Conservation (phyloP, 257 asterid species). For the Schizonepeta tenuifolia region DNA sequence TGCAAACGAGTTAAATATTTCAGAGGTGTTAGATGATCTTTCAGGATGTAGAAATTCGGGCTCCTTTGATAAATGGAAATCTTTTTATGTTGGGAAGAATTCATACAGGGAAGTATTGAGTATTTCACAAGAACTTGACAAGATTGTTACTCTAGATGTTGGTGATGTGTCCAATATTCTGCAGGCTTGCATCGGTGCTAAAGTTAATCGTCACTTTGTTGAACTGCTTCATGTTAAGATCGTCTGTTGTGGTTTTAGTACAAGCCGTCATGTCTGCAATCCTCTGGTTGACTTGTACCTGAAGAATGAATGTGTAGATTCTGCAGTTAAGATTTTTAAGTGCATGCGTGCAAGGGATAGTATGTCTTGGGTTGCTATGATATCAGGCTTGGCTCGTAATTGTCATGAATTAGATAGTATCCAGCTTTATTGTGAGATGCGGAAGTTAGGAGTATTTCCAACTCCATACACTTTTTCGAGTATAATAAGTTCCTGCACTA, state of each 20-base stretch:
- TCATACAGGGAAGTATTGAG: slow-evolving; percentile 35
- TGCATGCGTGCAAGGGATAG: slow-evolving; percentile 60
- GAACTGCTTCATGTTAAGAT: slow-evolving; percentile 73
- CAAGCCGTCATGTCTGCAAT: slow-evolving; percentile 54
- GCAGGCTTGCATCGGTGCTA: slow-evolving; percentile 49
- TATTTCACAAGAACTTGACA: slow-evolving; percentile 42
- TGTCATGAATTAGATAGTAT: slow-evolving; percentile 52
- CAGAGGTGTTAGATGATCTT: slow-evolving; percentile 38
- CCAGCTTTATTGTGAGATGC: slow-evolving; percentile 68
- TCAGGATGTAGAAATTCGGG: slow-evolving; percentile 38
- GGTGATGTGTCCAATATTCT: slow-evolving; percentile 50
- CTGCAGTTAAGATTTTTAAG: slow-evolving; percentile 57
- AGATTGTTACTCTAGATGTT: slow-evolving; percentile 44
- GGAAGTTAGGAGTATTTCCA: slow-evolving; percentile 67
- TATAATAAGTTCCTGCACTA: slow-evolving; percentile 75
- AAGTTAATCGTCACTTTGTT: slow-evolving; percentile 38
- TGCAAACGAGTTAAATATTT: slow-evolving; percentile 41
- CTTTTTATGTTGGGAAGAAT: slow-evolving; percentile 37
- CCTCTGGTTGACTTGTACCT: slow-evolving; percentile 74
- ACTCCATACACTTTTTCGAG: slow-evolving; percentile 89
- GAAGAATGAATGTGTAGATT: slow-evolving; percentile 58
- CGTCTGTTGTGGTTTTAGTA: slow-evolving; percentile 52
- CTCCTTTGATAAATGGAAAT: slow-evolving; percentile 41
- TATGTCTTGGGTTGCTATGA: slow-evolving; percentile 89
- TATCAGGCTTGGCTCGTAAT: slow-evolving; percentile 73